phyloP scores from a whole-genome alignment of 176 grass and related monocot genomes.

The Poa annua region DNA sequence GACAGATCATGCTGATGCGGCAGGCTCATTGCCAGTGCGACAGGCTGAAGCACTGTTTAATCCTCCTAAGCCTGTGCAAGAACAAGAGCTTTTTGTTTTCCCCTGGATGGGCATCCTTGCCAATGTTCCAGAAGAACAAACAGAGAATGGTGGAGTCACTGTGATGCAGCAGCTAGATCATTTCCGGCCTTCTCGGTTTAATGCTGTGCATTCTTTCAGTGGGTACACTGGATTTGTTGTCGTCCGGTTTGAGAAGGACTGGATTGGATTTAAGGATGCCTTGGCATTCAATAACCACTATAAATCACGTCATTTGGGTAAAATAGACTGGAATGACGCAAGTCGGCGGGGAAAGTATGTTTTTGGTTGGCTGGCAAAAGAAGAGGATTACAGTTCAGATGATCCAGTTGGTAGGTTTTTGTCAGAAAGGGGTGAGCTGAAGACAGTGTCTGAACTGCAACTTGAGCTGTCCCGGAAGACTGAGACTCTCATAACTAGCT shows the following conservation, averaged over 20 bases:
- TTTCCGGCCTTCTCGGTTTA: conserved; percentile 39
- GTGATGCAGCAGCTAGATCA: conserved; percentile 41
- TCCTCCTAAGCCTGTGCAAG: conserved; percentile 37
- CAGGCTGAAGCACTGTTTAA: conserved; percentile 4
- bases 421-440: conserved; percentile 48
- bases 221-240: conserved; percentile 45
- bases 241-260: conserved; percentile 54
- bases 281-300: conserved; percentile 59
- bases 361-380: conserved; percentile 56
- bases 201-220: conserved; percentile 4
- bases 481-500: conserved; percentile 48
- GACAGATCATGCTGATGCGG: conserved; percentile 36
- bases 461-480: conserved; percentile 42
- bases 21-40: not conserved
- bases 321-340: conserved; percentile 44
- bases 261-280: conserved; percentile 66
- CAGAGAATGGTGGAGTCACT: conserved; percentile 7
- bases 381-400: conserved; percentile 47
- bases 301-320: conserved; percentile 44
- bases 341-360: not conserved
- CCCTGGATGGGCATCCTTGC: conserved; percentile 64
- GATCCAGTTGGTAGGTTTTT: conserved; percentile 50
- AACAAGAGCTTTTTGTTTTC: conserved; percentile 51
- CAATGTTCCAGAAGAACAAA: conserved; percentile 46
- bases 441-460: conserved; percentile 48